Base-by-base conservation (phyloP, 1,284 basidiomycete species). In the Boletus holoroseus region DNA sequence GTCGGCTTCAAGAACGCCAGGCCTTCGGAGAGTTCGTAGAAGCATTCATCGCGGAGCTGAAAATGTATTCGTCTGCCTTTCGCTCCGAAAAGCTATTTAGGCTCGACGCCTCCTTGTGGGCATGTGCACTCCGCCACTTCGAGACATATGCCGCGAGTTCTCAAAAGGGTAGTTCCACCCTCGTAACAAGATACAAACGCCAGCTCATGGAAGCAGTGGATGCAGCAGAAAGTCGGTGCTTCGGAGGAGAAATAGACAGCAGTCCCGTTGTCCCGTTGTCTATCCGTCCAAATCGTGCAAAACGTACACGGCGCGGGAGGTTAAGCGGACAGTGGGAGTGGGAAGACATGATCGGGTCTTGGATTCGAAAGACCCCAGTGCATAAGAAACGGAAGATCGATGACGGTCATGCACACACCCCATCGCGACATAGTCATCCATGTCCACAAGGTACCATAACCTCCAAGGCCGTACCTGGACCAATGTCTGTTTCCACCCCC, bases 71-170 rank as follows among this genome's bases (percentile, higher is more conserved):
- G 0, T 55, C 55, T 3, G 52, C 61, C 12, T 60, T 82, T 18
- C 66, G 67, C 16, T 59, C 58, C 0, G 64, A 69, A 38, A 59
- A 58, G 12, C 60, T 79, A 11, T 63, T 68, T 9, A 60, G 57
- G 9, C 69, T 78, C 30, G 77, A 81, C 47, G 77, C 76, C 13
- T 76, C 76, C 2, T 60, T 82, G n/a, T 82, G 76, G 74, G 71
- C 71, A 11, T 76, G 74, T 53, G 72, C 73, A 3, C 73, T 82
- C 16, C 68, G 67, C 34, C 68, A 75, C 54, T 68, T 80, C 44
- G 79, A 82, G 53, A 63, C 54, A 56, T 60, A 54, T 44, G 34
- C 52, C 46, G 39, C 54, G 55, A 45, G 36, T 47, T 41, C 52
- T 36, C 51, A 58, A 49, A 52, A 60, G 46, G 47, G 52, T 44